Evolutionary conservation across 768 basidiomycete species (phyloP).

Genomic region (Leccinum incarnatum): DNA sequence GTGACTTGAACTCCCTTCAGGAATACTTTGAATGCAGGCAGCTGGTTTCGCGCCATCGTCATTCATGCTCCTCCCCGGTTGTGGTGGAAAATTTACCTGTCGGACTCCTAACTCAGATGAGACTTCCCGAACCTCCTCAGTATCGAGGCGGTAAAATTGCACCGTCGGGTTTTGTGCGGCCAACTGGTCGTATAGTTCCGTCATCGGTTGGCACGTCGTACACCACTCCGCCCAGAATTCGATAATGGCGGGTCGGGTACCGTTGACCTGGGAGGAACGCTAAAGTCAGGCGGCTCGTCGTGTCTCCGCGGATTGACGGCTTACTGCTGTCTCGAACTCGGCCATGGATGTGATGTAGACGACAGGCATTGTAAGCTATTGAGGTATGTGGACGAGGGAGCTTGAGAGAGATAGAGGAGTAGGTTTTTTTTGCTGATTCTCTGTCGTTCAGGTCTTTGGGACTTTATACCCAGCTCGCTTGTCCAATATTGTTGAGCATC

Average conservation of each 20-base stretch:
- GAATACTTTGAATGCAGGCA: constrained; percentile 31
- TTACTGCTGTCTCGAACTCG: constrained; percentile 24
- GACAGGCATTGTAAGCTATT: constrained; percentile 21
- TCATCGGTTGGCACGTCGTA: constrained; percentile 19
- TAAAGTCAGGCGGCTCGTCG: constrained; percentile 8
- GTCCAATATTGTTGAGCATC: constrained; percentile 9
- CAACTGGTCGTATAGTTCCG: constrained; percentile 23
- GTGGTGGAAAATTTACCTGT: constrained; percentile 14
- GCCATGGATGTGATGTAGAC: constrained; percentile 25
- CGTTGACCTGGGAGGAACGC: constrained; percentile 15
- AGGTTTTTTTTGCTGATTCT: constrained; percentile 18
- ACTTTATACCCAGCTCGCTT: constrained; percentile 31
- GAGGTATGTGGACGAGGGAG: constrained; percentile 14
- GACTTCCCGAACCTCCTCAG: constrained; percentile 28
- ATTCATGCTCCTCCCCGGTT: constrained; percentile 17
- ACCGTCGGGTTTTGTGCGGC: constrained; percentile 27
- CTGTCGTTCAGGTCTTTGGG: constrained; percentile 5
- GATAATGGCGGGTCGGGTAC: constrained; percentile 24
- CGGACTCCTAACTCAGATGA: constrained; percentile 24
- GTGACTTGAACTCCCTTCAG: constrained; percentile 31
- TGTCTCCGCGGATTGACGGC: constrained; percentile 3
- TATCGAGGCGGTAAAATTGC: constrained; percentile 32
- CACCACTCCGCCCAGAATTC: constrained; percentile 36
- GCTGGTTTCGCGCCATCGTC: constrained; percentile 16
- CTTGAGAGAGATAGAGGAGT: constrained; percentile 8